phyloP scores from a whole-genome alignment of 176 grass and related monocot genomes.

The Microstegium vimineum region DNA sequence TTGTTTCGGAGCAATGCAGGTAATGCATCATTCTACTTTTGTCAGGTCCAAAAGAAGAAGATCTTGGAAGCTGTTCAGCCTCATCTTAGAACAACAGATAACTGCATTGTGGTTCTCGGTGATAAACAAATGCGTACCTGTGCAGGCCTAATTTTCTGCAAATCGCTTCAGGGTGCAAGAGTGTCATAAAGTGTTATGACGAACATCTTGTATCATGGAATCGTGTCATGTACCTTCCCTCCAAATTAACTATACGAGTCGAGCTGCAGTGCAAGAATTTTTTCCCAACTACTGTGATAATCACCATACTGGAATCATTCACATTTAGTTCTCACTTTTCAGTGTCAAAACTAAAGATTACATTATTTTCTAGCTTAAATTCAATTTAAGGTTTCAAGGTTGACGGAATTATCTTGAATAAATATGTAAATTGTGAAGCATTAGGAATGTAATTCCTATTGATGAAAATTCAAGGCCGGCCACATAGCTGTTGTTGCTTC shows the following conservation, averaged over 20 bases:
- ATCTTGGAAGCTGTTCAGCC: constrained; percentile 93
- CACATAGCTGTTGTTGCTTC: no score
- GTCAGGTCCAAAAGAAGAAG: constrained; percentile 95
- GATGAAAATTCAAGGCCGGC: no score
- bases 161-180: constrained; percentile 69
- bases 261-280: background rate
- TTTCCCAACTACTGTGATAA: background rate
- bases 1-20: background rate
- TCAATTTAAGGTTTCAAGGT: no score
- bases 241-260: constrained; percentile 5
- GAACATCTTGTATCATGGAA: background rate
- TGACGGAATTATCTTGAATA: no score
- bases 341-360: no score
- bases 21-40: constrained; percentile 15
- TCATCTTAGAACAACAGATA: constrained; percentile 71
- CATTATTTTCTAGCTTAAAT: no score
- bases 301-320: background rate
- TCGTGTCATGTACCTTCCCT: background rate
- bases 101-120: constrained; percentile 52
- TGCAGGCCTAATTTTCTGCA: constrained; percentile 60
- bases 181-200: constrained; percentile 60
- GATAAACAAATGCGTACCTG: constrained; percentile 67
- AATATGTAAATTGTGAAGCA: no score
- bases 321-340: background rate
- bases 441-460: no score